These are phyloP conservation scores for Panaeolus cyanescens DNA, from an alignment of 768 basidiomycete genomes.

Conservation along the genomic window DNA sequence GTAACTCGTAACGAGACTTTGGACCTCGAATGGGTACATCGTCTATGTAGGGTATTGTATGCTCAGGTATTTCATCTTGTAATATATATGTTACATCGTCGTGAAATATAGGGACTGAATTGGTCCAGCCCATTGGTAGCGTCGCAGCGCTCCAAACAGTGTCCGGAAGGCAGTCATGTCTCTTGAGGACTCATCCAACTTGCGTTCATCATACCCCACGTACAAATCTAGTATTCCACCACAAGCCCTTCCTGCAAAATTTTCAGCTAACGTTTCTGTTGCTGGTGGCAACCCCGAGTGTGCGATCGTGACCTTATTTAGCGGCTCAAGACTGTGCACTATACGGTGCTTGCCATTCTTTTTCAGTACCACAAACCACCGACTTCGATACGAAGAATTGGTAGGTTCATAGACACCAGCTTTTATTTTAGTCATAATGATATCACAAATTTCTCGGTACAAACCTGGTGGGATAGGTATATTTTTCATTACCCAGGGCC, in stretches of 20 bases:
- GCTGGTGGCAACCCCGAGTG: conserved; percentile 36
- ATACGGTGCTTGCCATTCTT: conserved; percentile 32
- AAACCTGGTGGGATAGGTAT: conserved; percentile 38
- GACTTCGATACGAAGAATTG: no score
- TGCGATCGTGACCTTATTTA: conserved; percentile 38
- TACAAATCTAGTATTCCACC: conserved; percentile 34
- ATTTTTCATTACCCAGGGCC: no score
- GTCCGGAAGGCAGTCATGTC: conserved; percentile 41
- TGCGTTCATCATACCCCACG: conserved; percentile 35
- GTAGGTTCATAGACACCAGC: no score
- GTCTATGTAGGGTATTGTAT: conserved; percentile 28
- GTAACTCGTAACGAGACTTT: conserved; percentile 29
- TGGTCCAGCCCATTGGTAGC: conserved; percentile 42
- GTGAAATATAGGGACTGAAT: no score
- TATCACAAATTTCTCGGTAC: conserved; percentile 25
- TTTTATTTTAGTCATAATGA: no score
- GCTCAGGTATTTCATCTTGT: conserved; percentile 25
- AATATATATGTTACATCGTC: conserved; percentile 34
- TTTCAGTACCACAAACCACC: conserved; percentile 41
- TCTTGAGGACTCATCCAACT: conserved; percentile 17
- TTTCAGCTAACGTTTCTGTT: no score
- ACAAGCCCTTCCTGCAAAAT: no score
- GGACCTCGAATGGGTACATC: conserved; percentile 34
- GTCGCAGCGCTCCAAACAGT: conserved; percentile 30
- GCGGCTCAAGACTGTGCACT: conserved; percentile 39